Evolutionary conservation across 805 yeast genomes (phyloP).

Genomic region (Cyberlindnera mrakii): DNA sequence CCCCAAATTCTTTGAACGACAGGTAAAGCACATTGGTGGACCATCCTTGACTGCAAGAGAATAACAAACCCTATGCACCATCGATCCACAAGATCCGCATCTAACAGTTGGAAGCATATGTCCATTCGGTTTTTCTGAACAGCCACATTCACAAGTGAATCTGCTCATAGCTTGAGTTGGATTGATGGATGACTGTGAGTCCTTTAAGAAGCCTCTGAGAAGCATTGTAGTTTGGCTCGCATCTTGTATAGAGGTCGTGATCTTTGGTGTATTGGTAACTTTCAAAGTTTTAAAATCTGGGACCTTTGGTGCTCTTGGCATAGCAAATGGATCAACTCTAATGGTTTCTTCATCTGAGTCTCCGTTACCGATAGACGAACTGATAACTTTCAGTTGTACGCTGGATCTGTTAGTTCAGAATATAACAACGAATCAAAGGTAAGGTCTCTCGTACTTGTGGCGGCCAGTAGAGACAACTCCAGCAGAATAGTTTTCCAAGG

Average conservation of each 20-base stretch:
- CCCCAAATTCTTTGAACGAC: conserved; percentile 20
- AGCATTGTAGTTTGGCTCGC: conserved; percentile 29
- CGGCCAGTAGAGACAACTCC: conserved; percentile 28
- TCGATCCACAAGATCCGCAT: conserved; percentile 28
- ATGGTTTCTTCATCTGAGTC: conserved; percentile 1
- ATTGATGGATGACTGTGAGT: conserved; percentile 18
- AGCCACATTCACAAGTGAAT: conserved; percentile 25
- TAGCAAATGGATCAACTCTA: conserved; percentile 20
- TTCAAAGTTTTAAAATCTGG: too few species aligned
- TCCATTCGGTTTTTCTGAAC: conserved; percentile 14
- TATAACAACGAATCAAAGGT: not conserved
- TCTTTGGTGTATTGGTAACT: not conserved
- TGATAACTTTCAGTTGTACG: conserved; percentile 25
- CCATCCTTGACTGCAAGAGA: conserved; percentile 18
- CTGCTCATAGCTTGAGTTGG: conserved; percentile 26
- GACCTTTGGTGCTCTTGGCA: conserved; percentile 1
- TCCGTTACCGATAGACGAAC: conserved; percentile 11
- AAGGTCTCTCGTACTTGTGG: conserved; percentile 19
- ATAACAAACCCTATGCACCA: conserved; percentile 31
- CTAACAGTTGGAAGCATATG: conserved; percentile 1
- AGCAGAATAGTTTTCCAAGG: conserved; percentile 14
- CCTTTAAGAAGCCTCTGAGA: conserved; percentile 24
- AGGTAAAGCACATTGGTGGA: conserved; percentile 21
- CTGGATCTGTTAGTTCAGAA: conserved; percentile 1
- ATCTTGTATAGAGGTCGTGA: conserved; percentile 4